Base-by-base conservation (phyloP, 805 yeast species). In the Tetrapisispora pingtungensis region DNA sequence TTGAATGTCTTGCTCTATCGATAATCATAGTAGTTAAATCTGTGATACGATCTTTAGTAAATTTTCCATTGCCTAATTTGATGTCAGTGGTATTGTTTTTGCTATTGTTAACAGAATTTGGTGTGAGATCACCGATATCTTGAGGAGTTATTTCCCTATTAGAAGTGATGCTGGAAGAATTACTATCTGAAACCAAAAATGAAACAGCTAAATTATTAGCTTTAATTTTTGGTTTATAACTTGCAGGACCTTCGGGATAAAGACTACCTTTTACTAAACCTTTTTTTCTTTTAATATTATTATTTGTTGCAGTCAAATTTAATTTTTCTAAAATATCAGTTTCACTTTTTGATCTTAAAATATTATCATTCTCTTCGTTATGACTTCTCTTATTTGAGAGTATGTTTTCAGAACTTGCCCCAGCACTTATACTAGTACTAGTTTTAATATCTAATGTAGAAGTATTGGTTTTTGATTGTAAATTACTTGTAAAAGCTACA, bases 1-100 rank as follows among this genome's bases (percentile, higher is more conserved):
- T 49, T n/a, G 37, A 41, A 33, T 39, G 40, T 24, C 37, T 40
- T 12, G 55, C 39, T 39, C 65, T 54, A 22, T 57, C 57, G 33
- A 62, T 62, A 8, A 61, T 61, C 4, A 65, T 58, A 1, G 65
- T 62, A 28, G 59, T 55, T 46, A 62, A 44, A 47, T 62, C 67
- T 0, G 58, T 43, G n/a, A 62, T 62, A 35, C 67, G 58, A 40
- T 59, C 52, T 39, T 49, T 50, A 10, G 3, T 27, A n/a, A 37
- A 18, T 2, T 27, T 12, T 37, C 8, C 17, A 10, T 14, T 36
- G 4, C 20, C 4, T 3, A 10, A 10, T 22, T 10, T 14, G 6
- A 3, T 20, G 6, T 12, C 14, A 28, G 7, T 19, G 26, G 10
- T 3, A 12, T 18, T 18, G 17, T 19, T 19, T 10, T 18, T 33